Base-by-base conservation (phyloP, 1,139 yeast genomes). In the Williopsis jadinii region DNA sequence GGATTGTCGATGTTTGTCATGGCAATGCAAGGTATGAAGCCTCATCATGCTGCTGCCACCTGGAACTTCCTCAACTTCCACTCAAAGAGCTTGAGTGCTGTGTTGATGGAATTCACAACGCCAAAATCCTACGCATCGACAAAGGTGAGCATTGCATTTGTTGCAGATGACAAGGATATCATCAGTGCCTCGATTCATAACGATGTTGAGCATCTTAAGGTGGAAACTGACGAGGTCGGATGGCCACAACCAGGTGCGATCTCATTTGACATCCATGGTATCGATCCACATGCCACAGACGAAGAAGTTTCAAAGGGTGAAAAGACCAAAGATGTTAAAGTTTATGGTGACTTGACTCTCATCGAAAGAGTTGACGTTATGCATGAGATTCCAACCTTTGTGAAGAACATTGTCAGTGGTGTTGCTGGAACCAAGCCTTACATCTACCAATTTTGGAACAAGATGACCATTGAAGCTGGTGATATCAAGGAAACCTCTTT, bases 21-120 rank as follows among this genome's bases (percentile, higher is more conserved):
- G 95, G 98, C 98, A n/a, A 67, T 88, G 53, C 98, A 92, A 68
- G 97, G 97, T 47, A 90, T 92, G 97, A 92, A 92, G 65, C 98
- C 98, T 11, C 97, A 92, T 63, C 98, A 92, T 64, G 97, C 97
- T 30, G 98, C 98, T 43, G 86, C 95, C 50, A 67, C 88, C 24
- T 92, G 98, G 98, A 94, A 92, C 66, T 92, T 92, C 62, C 66
- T 86, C 52, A 85, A 86, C 64, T 90, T 85, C 73, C 96, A 87
- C 60, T 84, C 95, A 24, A 74, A 79, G 38, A 69, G 79, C 34
- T 70, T 73, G 54, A 72, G 92, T 32, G 95, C 86, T 8, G 80
- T 88, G 24, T 77, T 85, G 52, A 92, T 92, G 97, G 97, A 92
- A 63, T 92, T 87, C 68, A 84, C 92, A 39, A 94, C 98, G 8